Base-by-base conservation (phyloP, 1,284 basidiomycete species). In the Ustilago crameri region DNA sequence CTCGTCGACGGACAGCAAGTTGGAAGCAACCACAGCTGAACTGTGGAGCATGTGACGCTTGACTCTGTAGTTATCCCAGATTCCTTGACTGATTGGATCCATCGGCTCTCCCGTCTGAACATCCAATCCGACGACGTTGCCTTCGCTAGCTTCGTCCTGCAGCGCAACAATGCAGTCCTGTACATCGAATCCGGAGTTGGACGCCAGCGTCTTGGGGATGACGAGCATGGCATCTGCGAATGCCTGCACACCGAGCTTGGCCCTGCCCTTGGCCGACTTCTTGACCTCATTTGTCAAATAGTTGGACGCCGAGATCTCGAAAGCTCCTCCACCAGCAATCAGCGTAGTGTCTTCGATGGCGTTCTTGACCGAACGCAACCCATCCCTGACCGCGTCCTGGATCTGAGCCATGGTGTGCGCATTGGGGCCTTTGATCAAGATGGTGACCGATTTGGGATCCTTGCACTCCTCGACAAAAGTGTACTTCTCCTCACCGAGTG, bases 1-100 rank as follows among this genome's bases (percentile, higher is more conserved):
- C 86, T 98, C 95, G 84, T 98, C 95, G 27, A 93, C 95, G 42
- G 92, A 93, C 20, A 98, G 85, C 60, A 98, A 87, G 85, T 98
- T 98, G 75, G 96, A 90, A 20, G 94, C 95, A 80, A 99, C 98
- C 69, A 98, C 96, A 66, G 95, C 95, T 85, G 93, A 95, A 60
- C 63, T 95, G 83, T 98, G 95, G 58, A 99, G 86, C 93, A 98
- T 96, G 82, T 98, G 96, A 68, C 95, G 87, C 87, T 98, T 98
- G 66, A 98, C 96, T 63, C 96, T 88, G 84, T 97, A 98, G 85
- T 98, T 98, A 85, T 99, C 96, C 95, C 95, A 98, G 18, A 99
- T 90, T 38, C 96, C 96, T 81, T 93, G 91, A 4, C 93, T 90
- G 15, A 93, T 91, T 7, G 96, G 95, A 82, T 99, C 95, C 82